phyloP scores from a whole-genome alignment of 2,329 filamentous ascomycete genomes.

The Epichloe gansuensis region DNA sequence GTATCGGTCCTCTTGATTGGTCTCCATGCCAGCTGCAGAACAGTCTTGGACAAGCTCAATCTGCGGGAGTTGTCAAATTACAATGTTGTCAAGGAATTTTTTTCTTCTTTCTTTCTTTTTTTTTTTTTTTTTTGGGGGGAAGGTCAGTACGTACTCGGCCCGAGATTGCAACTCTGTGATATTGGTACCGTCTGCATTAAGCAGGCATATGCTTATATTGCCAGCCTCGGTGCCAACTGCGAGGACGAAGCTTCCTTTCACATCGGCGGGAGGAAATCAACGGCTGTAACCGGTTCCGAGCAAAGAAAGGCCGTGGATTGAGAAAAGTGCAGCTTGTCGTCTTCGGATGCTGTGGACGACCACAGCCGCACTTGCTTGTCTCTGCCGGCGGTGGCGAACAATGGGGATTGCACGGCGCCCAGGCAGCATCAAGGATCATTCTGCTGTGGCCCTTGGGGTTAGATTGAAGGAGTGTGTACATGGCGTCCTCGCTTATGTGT shows the following conservation, averaged over 20 bases:
- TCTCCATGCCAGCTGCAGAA: constrained; percentile 59
- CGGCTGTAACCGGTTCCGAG: constrained; percentile 53
- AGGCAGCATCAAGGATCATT: constrained; percentile 85
- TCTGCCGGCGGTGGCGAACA: constrained; percentile 79
- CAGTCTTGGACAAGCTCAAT: constrained; percentile 43
- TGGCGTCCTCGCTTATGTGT: constrained; percentile 19
- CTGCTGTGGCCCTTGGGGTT: constrained; percentile 80
- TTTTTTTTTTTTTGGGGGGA: too few relatives aligned
- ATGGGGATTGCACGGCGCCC: constrained; percentile 48
- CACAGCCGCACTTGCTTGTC: constrained; percentile 78
- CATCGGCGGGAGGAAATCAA: constrained; percentile 46
- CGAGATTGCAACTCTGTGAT: constrained; percentile 22
- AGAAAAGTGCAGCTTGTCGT: constrained; percentile 29
- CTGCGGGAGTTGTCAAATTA: constrained; percentile 13
- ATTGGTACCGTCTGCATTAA: constrained; percentile 30
- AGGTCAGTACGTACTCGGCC: constrained; percentile 25
- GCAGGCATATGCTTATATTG: constrained; percentile 28
- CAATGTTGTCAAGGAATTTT: neutral
- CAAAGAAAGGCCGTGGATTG: constrained; percentile 42
- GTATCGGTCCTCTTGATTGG: constrained; percentile 28
- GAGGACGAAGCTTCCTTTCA: constrained; percentile 27
- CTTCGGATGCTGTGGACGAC: constrained; percentile 25
- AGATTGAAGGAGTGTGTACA: constrained; percentile 47
- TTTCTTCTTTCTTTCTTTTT: too few relatives aligned
- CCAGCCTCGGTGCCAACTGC: constrained; percentile 48